Base-by-base conservation (phyloP, 768 basidiomycete species). In the Coprinopsis strossmayeri region DNA sequence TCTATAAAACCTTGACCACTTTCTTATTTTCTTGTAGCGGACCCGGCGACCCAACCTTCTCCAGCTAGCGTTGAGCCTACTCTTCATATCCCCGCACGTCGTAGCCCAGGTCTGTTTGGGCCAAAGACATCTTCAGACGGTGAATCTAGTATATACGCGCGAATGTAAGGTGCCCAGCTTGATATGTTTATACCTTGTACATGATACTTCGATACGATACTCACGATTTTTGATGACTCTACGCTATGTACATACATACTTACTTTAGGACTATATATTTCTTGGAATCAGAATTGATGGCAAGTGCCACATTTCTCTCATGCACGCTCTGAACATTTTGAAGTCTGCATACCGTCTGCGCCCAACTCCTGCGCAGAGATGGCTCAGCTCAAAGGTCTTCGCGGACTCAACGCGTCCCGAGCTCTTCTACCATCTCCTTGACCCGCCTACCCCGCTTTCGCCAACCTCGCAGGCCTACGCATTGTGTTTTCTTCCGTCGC, bases 71-170 rank as follows among this genome's bases (percentile, higher is more conserved):
- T 73, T 45, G 76, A 78, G 49, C 72, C 84, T 17, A 79, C 76
- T 15, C 64, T 86, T 10, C 67, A 82, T 28, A 79, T 84, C 20
- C 82, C 84, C 24, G 75, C 74, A 10, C 68, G 66, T 41, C 65
- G 67, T 32, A 81, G 76, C 49, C 82, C 80, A 35, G 87, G 87
- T 25, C 64, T 91, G 52, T 91, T 91, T 59, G 89, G 89, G 26
- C 87, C 88, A 34, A 72, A 84, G 34, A n/a, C n/a, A n/a, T 80
- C 84, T 27, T 45, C 48, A 38, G 45, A 45, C 12, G 51, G 46
- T 28, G 51, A 42, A 18, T 48, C 47, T 12, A 45, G 18, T 26
- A 41, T 18, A 28, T 39, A 40, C 26, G 28, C n/a, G 12, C 39
- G 46, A 21, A 40, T 32, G 12, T 28, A 48, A 25, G 45, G 32